A percentile compares a stretch with the other conserved stretches of the same genome.
phyloP scores from a whole-genome alignment of 371 early-diverging fungal species.

The Smittium mucronatum region DNA sequence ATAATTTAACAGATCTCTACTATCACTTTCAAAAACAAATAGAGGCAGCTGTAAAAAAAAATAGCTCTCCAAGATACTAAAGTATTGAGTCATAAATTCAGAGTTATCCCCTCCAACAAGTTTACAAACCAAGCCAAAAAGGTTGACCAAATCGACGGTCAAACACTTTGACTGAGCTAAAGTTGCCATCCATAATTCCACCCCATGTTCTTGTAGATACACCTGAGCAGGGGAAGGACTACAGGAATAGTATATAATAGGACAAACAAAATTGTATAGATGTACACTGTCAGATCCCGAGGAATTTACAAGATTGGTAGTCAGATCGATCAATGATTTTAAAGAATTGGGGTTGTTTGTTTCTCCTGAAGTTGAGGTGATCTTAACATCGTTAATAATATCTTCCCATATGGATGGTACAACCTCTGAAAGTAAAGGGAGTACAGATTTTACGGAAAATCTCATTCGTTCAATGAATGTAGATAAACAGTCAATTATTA shows the following conservation, averaged over 20 bases:
- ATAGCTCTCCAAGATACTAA: not conserved
- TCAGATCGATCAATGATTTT: not conserved
- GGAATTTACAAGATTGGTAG: not conserved
- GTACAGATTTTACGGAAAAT: not conserved
- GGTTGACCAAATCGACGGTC: not conserved
- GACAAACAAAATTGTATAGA: not conserved
- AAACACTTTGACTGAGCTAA: not conserved
- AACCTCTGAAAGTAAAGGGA: not conserved
- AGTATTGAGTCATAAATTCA: not conserved
- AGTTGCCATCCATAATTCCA: not conserved
- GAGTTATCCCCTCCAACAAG: not conserved
- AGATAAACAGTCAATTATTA: conserved; percentile 55
- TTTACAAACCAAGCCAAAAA: not conserved
- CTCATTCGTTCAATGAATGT: conserved; percentile 60
- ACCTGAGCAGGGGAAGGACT: not conserved
- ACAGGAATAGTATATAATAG: not conserved
- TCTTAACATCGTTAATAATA: not conserved
- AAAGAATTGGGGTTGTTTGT: not conserved
- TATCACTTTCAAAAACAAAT: not conserved
- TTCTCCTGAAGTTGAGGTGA: not conserved
- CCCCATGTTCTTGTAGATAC: not conserved
- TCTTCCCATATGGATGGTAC: not conserved
- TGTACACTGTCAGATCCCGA: not conserved
- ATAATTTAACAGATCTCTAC: not conserved
- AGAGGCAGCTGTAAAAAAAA: not conserved